Percentiles rank a stretch among this genome's conserved stretches.
Conservation (phyloP, 2,329 filamentous ascomycete species). For the Lomentospora prolificans region DNA sequence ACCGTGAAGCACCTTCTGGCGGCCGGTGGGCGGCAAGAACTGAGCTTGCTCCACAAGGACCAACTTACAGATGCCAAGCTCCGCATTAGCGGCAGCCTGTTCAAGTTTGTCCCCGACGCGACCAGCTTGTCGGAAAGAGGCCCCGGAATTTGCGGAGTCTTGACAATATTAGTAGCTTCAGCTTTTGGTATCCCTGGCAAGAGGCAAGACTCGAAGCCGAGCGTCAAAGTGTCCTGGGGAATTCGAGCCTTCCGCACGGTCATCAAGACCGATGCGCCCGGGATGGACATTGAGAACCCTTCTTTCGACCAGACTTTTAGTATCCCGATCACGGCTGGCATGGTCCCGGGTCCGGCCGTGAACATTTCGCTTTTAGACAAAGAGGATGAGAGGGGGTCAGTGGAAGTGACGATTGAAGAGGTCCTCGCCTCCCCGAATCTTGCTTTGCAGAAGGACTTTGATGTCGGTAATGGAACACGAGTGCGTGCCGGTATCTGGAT, state of each 20-base stretch:
- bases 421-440: conserved; percentile 22
- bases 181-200: conserved; percentile 30
- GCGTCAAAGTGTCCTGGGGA: conserved; percentile 24
- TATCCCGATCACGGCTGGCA: conserved; percentile 25
- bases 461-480: conserved; percentile 22
- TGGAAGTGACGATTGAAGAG: conserved; percentile 25
- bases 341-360: conserved; percentile 19
- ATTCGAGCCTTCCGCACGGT: conserved; percentile 27
- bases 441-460: conserved; percentile 22
- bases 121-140: conserved; percentile 20
- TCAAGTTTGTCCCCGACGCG: conserved; percentile 27
- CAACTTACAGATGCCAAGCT: conserved; percentile 25
- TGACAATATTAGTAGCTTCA: conserved; percentile 32
- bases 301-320: conserved; percentile 34
- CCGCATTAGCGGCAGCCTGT: conserved; percentile 27
- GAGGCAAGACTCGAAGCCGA: conserved; percentile 33
- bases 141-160: conserved; percentile 27
- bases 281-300: conserved; percentile 37
- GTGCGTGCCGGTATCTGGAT: conserved; percentile 26
- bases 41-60: conserved; percentile 27
- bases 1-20: conserved; percentile 31
- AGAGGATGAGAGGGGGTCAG: conserved; percentile 21
- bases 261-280: conserved; percentile 30
- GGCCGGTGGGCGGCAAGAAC: conserved; percentile 28
- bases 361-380: conserved; percentile 25